Percentiles rank a stretch among this genome's conserved stretches.
Conservation (phyloP, 2,329 filamentous ascomycete species). For the Pleurostoma richardsiae region DNA sequence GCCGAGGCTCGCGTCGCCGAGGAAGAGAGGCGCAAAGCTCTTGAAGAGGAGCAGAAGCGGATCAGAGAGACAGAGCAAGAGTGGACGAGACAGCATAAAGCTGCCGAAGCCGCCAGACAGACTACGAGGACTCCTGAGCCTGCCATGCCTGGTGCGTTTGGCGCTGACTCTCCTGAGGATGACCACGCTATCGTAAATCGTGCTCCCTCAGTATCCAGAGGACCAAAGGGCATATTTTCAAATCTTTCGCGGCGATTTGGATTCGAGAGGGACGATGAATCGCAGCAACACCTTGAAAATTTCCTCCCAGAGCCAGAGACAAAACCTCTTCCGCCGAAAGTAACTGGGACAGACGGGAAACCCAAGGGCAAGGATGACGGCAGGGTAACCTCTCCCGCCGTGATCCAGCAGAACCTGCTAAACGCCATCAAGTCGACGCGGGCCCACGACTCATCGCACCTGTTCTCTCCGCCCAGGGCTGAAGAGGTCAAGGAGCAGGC, state of each 20-base stretch:
- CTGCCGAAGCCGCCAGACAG: constrained; percentile 31
- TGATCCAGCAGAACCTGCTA: constrained; percentile 65
- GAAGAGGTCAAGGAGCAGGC: constrained; percentile 74
- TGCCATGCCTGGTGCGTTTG: constrained; percentile 71
- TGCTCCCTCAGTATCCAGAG: constrained; percentile 18
- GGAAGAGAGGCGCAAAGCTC: constrained; percentile 67
- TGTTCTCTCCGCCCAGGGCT: constrained; percentile 71
- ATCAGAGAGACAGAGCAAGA: constrained; percentile 52
- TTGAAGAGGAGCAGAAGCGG: constrained; percentile 66
- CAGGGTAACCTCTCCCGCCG: constrained; percentile 53
- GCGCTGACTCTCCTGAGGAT: constrained; percentile 55
- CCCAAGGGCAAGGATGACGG: constrained; percentile 32
- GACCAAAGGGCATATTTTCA: constrained; percentile 56
- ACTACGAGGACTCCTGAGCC: constrained; percentile 34
- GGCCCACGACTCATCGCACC: constrained; percentile 64
- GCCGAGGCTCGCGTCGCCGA: constrained; percentile 85
- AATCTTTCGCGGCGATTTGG: constrained; percentile 64
- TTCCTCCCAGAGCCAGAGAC: constrained; percentile 29
- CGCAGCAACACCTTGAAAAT: constrained; percentile 36
- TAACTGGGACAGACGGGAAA: constrained; percentile 8
- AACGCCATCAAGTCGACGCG: constrained; percentile 76
- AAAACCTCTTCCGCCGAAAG: constrained; percentile 5
- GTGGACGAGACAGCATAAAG: constrained; percentile 40
- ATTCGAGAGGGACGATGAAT: constrained; percentile 48
- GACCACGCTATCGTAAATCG: constrained; percentile 15